Evolutionary conservation across 2,329 filamentous ascomycete genomes (phyloP).

Genomic region (Alternaria ethzedia): DNA sequence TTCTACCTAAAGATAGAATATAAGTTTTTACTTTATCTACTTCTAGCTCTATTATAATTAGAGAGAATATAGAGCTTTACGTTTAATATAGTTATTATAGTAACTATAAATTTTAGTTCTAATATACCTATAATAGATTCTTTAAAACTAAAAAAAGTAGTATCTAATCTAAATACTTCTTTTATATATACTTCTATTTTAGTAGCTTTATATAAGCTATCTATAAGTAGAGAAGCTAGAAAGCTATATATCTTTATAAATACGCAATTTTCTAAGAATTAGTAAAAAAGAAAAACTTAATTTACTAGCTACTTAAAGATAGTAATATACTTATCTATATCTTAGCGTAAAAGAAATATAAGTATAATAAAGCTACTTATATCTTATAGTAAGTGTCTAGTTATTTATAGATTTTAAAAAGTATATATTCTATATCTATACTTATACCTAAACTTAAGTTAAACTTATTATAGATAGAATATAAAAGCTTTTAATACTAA

Average conservation of each 20-base stretch:
- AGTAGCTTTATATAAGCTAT: constrained; percentile 32
- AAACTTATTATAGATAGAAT: constrained; percentile 25
- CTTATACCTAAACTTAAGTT: constrained; percentile 19
- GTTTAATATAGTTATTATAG: constrained; percentile 13
- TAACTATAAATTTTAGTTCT: constrained; percentile 17
- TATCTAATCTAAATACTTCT: constrained; percentile 10
- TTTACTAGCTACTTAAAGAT: constrained; percentile 15
- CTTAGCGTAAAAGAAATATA: constrained; percentile 18
- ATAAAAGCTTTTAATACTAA: constrained; percentile 11
- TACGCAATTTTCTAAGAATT: neutral
- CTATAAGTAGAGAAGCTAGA: constrained; percentile 12
- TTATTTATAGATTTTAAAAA: neutral
- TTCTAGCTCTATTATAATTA: constrained; percentile 19
- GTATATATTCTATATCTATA: constrained; percentile 4
- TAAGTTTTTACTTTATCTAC: constrained; percentile 7
- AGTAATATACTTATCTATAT: constrained; percentile 9
- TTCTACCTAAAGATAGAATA: neutral
- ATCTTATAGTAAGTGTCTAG: neutral
- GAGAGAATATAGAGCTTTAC: constrained; percentile 19
- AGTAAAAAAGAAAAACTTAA: constrained; percentile 7
- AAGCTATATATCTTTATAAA: constrained; percentile 40
- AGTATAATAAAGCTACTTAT: constrained; percentile 21
- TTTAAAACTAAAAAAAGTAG: constrained; percentile 10
- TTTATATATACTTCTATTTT: constrained; percentile 44
- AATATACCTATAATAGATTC: neutral